Conservation (phyloP, 495 filamentous ascomycete genomes). For the Penicillium longicatenatum region DNA sequence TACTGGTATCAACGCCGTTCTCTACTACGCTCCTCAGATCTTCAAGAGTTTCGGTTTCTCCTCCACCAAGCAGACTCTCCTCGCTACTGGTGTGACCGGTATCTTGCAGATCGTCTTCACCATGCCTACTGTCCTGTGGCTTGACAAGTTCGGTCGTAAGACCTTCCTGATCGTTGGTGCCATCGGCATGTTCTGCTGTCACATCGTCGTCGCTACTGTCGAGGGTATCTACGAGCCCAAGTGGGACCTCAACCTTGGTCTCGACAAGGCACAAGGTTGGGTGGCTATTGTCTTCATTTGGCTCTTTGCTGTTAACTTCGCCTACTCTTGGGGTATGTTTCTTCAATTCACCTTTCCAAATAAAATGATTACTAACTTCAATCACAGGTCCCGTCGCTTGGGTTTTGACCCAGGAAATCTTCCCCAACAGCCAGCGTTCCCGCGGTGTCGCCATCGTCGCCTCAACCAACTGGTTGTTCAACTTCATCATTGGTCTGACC, state of each 20-base stretch:
- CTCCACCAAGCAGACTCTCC: constrained; percentile 43
- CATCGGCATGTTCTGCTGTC: constrained; percentile 65
- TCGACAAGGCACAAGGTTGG: constrained; percentile 38
- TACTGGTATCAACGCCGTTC: constrained; percentile 13
- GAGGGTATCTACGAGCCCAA: constrained; percentile 47
- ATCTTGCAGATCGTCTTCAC: constrained; percentile 74
- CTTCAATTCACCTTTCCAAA: constrained; percentile 24
- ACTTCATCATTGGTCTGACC: constrained; percentile 46
- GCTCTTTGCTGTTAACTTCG: constrained; percentile 46
- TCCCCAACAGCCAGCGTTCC: constrained; percentile 43
- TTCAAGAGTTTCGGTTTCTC: constrained; percentile 12
- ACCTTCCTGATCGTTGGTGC: constrained; percentile 70
- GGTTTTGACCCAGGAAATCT: constrained; percentile 46
- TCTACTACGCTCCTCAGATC: constrained; percentile 13
- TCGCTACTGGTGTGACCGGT: constrained; percentile 69
- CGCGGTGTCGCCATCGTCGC: constrained; percentile 40
- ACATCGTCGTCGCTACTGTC: constrained; percentile 43
- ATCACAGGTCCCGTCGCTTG: constrained; percentile 39
- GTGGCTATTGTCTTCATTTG: constrained; percentile 45
- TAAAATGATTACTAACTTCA: constrained; percentile 30
- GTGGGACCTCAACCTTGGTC: constrained; percentile 55
- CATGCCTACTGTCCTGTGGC: constrained; percentile 63
- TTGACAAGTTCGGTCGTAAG: constrained; percentile 71
- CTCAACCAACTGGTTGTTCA: constrained; percentile 49
- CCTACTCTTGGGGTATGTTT: constrained; percentile 43